Base-by-base conservation (phyloP, 2,329 filamentous ascomycete genomes). In the Phaeophleospora eucalypticola region DNA sequence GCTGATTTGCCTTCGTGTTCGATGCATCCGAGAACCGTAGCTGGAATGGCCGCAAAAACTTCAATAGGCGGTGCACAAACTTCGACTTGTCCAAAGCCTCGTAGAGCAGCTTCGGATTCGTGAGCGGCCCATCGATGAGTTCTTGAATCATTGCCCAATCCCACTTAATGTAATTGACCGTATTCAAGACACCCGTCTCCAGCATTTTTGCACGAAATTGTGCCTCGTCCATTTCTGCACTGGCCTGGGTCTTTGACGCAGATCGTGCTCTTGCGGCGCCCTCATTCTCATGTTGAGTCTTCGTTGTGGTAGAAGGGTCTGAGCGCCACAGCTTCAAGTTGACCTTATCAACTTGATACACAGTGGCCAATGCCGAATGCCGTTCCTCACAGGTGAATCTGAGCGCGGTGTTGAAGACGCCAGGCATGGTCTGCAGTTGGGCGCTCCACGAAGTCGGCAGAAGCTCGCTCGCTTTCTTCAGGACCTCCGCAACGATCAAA, bases 291-390 rank as follows among this genome's bases (percentile, higher is more conserved):
- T 62, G 58, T 16, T 49, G 45, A 1, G 40, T 45, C 32, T 53
- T 51, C 7, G 45, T 51, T 18, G 36, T 51, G 2, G 49, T 48
- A n/a, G 56, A 54, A 3, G 46, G 48, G 16, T 52, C 80, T 39
- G 88, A 94, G 47, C 89, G 80, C 63, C 94, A 94, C 12, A 98
- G 72, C 0, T 90, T 97, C 53, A 89, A 82, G 66, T 91, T 98
- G 56, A 98, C 89, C 64, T 91, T 96, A 70, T 95, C 95, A 44
- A 98, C 95, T 65, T 97, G 93, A 62, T 97, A 98, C 10, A 98
- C 88, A 15, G 94, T 94, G 6, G 89, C 84, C 6, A 89, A 90
- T 4, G 91, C 89, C 46, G 86, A 76, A 57, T 90, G 90, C 45
- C 88, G 83, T 18, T 82, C 78, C 21, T 90, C 81, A 16, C 82